These are phyloP conservation scores for Penicillium daleae DNA, from an alignment of 495 filamentous ascomycete genomes.

Conservation along the genomic window DNA sequence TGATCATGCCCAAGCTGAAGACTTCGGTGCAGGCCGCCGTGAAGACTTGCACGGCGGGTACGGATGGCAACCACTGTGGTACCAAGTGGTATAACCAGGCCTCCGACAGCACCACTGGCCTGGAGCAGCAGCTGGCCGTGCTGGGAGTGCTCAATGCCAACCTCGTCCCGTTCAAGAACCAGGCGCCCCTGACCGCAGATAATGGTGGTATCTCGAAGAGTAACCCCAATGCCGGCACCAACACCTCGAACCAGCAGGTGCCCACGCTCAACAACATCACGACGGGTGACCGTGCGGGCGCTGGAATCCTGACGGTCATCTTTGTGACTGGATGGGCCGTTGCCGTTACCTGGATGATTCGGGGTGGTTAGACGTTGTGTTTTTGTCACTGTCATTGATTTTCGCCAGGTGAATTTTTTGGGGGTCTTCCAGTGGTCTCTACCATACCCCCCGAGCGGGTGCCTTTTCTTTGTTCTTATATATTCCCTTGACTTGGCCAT, in stretches of 20 bases:
- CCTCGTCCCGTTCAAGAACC: constrained; percentile 49
- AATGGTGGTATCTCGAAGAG: constrained; percentile 70
- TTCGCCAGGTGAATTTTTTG: too few relatives aligned
- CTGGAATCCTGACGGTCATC: constrained; percentile 65
- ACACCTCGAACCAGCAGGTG: constrained; percentile 21
- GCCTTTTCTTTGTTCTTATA: constrained; percentile 21
- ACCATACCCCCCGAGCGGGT: constrained; percentile 13
- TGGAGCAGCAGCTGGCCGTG: constrained; percentile 64
- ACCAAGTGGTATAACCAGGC: constrained; percentile 52
- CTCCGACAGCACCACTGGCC: constrained; percentile 52
- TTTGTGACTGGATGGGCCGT: constrained; percentile 58
- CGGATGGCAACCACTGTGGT: constrained; percentile 53
- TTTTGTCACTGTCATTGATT: neutral
- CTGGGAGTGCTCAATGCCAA: constrained; percentile 59
- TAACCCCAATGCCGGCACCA: constrained; percentile 59
- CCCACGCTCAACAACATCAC: constrained; percentile 48
- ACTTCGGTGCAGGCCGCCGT: constrained; percentile 64
- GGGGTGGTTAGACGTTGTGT: constrained; percentile 30
- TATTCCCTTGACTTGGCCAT: constrained; percentile 16
- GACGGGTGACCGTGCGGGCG: constrained; percentile 63
- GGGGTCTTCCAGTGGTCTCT: constrained; percentile 10
- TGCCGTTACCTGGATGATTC: constrained; percentile 49
- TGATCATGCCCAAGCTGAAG: constrained; percentile 60
- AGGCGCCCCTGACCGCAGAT: constrained; percentile 56
- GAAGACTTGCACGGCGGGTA: constrained; percentile 57